Evolutionary conservation across 2,329 filamentous ascomycete genomes (phyloP).

Genomic region (Diaporthe sp.): DNA sequence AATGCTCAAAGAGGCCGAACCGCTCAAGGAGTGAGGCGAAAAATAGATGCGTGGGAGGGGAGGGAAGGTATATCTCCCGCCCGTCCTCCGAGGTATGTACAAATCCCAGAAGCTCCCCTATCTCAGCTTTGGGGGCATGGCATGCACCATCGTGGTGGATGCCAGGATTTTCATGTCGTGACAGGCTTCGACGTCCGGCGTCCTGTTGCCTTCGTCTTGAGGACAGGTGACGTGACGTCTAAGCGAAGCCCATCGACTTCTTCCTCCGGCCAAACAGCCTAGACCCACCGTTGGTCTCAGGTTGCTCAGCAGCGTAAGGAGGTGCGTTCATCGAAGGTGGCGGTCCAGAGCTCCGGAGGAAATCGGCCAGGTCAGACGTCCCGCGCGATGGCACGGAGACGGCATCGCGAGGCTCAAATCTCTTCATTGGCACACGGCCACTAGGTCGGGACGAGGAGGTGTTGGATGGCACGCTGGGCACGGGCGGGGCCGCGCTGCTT

Average conservation of each 20-base stretch:
- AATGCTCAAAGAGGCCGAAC: constrained; percentile 28
- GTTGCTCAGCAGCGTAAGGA: constrained; percentile 18
- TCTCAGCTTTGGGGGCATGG: neutral
- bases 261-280: constrained; percentile 38
- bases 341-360: constrained; percentile 77
- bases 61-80: neutral
- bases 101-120: neutral
- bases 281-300: constrained; percentile 23
- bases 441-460: constrained; percentile 34
- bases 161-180: neutral
- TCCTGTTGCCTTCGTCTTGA: neutral
- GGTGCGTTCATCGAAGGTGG: constrained; percentile 53
- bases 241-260: constrained; percentile 37
- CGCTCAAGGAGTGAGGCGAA: constrained; percentile 20
- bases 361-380: constrained; percentile 79
- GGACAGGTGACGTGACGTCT: neutral
- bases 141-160: neutral
- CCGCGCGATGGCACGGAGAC: constrained; percentile 53
- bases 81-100: constrained; percentile 22
- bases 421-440: constrained; percentile 66
- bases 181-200: neutral
- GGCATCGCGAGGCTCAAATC: constrained; percentile 68
- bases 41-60: neutral
- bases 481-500: constrained; percentile 43
- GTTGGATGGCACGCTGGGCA: constrained; percentile 37